Evolutionary conservation across 495 filamentous ascomycete species (phyloP).

Genomic region (Hypoxylon cercidicola): DNA sequence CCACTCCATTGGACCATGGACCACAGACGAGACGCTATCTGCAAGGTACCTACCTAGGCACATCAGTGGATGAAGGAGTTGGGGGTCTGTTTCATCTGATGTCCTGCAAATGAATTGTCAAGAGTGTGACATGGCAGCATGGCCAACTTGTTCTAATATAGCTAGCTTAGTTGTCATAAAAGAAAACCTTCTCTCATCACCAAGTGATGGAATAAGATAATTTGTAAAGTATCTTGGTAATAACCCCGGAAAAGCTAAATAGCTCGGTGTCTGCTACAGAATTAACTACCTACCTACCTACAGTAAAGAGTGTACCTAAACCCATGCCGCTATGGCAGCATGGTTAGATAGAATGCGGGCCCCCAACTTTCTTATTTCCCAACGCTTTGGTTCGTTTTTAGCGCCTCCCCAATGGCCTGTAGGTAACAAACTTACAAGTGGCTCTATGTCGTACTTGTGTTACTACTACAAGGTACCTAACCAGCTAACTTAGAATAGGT

Average conservation of each 20-base stretch:
- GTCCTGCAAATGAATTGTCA: background rate
- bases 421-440: background rate
- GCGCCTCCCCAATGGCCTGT: constrained; percentile 4
- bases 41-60: background rate
- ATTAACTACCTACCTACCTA: too few species aligned
- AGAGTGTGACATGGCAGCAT: too few species aligned
- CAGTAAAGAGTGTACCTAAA: too few species aligned
- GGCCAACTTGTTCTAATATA: too few species aligned
- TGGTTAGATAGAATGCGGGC: background rate
- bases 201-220: too few species aligned
- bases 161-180: too few species aligned
- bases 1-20: constrained; percentile 22
- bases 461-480: constrained; percentile 1
- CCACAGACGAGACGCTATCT: background rate
- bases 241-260: too few species aligned
- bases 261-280: too few species aligned
- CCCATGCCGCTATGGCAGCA: background rate
- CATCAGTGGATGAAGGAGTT: background rate
- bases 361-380: constrained; percentile 15
- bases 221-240: too few species aligned
- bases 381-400: constrained; percentile 19
- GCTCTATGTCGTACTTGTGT: background rate
- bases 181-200: too few species aligned
- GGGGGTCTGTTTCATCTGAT: background rate
- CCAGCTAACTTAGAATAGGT: constrained; percentile 17